phyloP scores from a whole-genome alignment of 257 asterid species.

The Petunia axillaris region DNA sequence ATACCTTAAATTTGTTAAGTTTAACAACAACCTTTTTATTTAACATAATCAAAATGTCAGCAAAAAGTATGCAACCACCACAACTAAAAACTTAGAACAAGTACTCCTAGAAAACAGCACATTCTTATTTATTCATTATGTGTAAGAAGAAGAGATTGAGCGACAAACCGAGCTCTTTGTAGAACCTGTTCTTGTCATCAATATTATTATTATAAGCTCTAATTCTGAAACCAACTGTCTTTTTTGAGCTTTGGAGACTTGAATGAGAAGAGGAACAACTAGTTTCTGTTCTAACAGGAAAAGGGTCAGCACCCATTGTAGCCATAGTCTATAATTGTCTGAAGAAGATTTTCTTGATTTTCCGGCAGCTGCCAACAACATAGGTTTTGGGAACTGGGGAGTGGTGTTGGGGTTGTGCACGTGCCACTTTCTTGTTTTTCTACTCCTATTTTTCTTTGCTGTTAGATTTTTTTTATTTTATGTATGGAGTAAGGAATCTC shows the following conservation, averaged over 20 bases:
- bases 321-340: conserved; percentile 28
- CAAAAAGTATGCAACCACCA: too few species aligned
- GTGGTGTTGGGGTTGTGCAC: conserved; percentile 28
- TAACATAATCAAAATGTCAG: too few species aligned
- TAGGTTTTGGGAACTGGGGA: neutral
- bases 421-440: neutral
- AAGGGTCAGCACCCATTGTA: conserved; percentile 53
- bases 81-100: too few species aligned
- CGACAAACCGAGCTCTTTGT: conserved; percentile 64
- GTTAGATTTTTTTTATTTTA: too few species aligned
- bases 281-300: conserved; percentile 24
- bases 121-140: too few species aligned
- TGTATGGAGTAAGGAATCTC: too few species aligned
- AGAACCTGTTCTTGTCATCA: conserved; percentile 59
- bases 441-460: neutral
- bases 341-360: neutral
- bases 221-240: conserved; percentile 29
- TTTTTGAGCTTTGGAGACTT: neutral
- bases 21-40: too few species aligned
- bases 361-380: conserved; percentile 25
- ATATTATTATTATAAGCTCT: conserved; percentile 59
- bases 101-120: too few species aligned
- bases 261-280: conserved; percentile 26
- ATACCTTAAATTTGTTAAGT: too few species aligned
- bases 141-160: conserved; percentile 9